Evolutionary conservation across 129 eudicot genomes (phyloP).

Genomic region (Artemisia tridentata): DNA sequence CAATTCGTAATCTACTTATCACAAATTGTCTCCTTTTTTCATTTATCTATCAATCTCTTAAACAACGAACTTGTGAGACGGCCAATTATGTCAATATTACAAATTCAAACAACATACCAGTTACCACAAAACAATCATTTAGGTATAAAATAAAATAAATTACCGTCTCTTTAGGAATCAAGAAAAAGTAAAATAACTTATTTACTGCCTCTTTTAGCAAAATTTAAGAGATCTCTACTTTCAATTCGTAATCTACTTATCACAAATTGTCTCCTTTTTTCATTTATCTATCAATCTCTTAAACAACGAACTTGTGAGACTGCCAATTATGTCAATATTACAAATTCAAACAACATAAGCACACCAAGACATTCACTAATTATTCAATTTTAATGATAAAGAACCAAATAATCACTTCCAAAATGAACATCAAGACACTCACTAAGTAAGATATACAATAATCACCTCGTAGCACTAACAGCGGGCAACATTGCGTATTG

Average conservation of each 20-base stretch:
- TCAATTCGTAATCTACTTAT: neutral
- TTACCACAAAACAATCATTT: neutral
- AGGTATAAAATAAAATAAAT: neutral
- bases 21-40: neutral
- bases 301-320: neutral
- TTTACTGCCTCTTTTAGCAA: neutral
- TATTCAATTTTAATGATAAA: neutral
- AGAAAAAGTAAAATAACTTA: neutral
- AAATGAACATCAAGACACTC: neutral
- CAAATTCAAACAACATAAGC: neutral
- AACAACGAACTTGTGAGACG: neutral
- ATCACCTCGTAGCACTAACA: constrained; percentile 99
- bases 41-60: neutral
- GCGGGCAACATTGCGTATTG: constrained; percentile 94
- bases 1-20: neutral
- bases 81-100: neutral
- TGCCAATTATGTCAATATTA: neutral
- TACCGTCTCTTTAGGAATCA: too few species aligned
- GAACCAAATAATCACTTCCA: neutral
- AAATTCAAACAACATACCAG: constrained; percentile 2
- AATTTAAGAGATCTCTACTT: neutral
- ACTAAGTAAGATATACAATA: neutral
- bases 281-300: neutral
- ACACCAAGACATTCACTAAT: neutral
- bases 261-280: neutral